These are phyloP conservation scores for Pythium dissotocum DNA, from an alignment of 352 stramenopile genomes.

Conservation along the genomic window DNA sequence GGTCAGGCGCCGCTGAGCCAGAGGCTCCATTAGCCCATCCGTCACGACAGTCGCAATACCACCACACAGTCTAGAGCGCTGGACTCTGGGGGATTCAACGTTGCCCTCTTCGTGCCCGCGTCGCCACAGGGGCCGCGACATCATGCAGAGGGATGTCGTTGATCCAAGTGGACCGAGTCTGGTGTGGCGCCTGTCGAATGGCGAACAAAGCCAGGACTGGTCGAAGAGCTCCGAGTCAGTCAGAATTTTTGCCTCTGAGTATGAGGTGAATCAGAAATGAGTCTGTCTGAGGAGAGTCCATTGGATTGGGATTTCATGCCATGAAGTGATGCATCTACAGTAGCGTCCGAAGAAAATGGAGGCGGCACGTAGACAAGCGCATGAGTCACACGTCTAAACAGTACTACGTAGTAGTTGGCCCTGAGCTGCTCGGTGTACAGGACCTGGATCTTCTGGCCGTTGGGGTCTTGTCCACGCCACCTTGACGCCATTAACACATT, in stretches of 20 bases:
- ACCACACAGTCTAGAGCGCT: not conserved
- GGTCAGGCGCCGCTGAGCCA: not conserved
- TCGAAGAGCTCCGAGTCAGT: not conserved
- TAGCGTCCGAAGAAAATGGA: too few species aligned
- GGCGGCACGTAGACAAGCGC: too few species aligned
- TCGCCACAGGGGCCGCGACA: not conserved
- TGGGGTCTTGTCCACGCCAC: too few species aligned
- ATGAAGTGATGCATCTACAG: too few species aligned
- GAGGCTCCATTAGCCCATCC: not conserved
- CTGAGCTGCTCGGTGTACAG: not conserved
- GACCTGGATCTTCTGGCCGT: not conserved
- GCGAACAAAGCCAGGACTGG: not conserved
- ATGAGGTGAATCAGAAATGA: not conserved
- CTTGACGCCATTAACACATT: too few species aligned
- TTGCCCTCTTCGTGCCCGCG: not conserved
- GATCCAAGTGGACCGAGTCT: not conserved
- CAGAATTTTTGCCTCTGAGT: not conserved
- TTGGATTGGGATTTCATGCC: too few species aligned
- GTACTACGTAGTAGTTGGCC: not conserved
- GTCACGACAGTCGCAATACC: not conserved
- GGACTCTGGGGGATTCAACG: too few species aligned
- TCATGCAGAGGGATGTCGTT: not conserved
- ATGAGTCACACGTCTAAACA: too few species aligned
- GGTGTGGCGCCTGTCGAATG: not conserved
- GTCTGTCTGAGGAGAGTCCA: not conserved